Evolutionary conservation across 306 rosid species (phyloP), one percentile per base, ranked within the genome.

Genomic region (Fragaria nilgerrensis): DNA sequence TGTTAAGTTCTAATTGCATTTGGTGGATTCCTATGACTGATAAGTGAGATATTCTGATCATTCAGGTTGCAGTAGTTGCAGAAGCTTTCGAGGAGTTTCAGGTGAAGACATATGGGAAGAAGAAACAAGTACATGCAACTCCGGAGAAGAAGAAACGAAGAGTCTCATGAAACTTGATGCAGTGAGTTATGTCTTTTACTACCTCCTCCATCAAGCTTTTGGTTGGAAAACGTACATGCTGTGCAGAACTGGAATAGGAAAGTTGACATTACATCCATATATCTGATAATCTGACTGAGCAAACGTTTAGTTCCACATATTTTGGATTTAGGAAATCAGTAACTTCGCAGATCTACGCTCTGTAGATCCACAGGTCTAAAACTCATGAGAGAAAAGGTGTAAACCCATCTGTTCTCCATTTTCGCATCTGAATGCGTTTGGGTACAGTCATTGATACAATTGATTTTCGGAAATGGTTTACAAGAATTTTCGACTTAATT

Each of bases 41-140:
- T 22, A 1, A 66, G 71, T 34, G 23, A 45, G n/a, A 59, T 41
- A 32, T 5, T 17, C 4, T 58, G 68, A 65, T 76, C 32, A 9
- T 50, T 58, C 70, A 95, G 98, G 98, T 95, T 39, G 90, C 27
- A 76, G 91, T 78, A 72, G 86, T 92, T 72, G 88, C 97, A 7
- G 92, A 84, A 43, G 98, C 98, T 47, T 95, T 95, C 70, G 96
- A 90, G 78, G 89, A 89, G 64, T 95, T 87, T 73, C 97, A 95
- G 85, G 68, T 79, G 37, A 82, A 65, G 78, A 89, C 85, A 16
- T 90, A 87, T 47, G 97, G 98, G 70, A 83, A 81, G 69, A 89
- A 83, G 82, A 77, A 82, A 22, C 97, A 95, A 79, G 93, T 89
- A 27, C 96, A 95, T 75, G 79, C 85, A 19, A 92, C 97, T 44